These are phyloP conservation scores for Musa balbisiana DNA, from an alignment of 202 grass and related monocot species.

Conservation along the genomic window DNA sequence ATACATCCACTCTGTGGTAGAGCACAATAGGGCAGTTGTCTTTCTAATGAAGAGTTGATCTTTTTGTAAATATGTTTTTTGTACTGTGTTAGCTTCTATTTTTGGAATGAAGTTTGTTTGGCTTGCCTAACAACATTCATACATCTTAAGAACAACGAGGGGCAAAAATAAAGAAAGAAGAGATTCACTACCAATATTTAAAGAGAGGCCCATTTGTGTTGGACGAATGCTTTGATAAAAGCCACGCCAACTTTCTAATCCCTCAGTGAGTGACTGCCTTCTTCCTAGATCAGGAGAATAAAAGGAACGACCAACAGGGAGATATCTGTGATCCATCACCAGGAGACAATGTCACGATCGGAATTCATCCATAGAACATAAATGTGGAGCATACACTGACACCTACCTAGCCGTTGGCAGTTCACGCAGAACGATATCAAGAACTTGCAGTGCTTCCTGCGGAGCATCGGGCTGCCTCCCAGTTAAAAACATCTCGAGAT, in stretches of 20 bases:
- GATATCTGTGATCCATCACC: neutral
- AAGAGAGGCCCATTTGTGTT: constrained; percentile 14
- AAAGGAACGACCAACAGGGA: constrained; percentile 5
- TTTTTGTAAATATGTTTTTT: neutral
- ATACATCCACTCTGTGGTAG: neutral
- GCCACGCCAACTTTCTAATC: constrained; percentile 8
- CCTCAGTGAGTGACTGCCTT: neutral
- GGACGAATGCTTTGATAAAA: constrained; percentile 18
- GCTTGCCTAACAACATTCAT: neutral
- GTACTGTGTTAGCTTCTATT: neutral
- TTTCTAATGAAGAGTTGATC: neutral
- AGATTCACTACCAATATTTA: constrained; percentile 10
- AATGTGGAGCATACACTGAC: neutral
- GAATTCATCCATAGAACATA: neutral
- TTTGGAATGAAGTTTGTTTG: neutral
- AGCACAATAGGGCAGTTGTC: neutral
- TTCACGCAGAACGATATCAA: constrained; percentile 13
- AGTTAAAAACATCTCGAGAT: constrained; percentile 11
- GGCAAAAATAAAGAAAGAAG: neutral
- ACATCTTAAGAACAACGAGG: neutral
- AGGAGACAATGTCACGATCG: neutral
- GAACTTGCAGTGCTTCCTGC: constrained; percentile 7
- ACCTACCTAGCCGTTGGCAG: constrained; percentile 1
- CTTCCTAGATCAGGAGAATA: constrained; percentile 6
- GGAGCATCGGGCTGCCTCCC: constrained; percentile 1